phyloP scores from a whole-genome alignment of 2,329 filamentous ascomycete genomes.

The Sarocladium oryzae region DNA sequence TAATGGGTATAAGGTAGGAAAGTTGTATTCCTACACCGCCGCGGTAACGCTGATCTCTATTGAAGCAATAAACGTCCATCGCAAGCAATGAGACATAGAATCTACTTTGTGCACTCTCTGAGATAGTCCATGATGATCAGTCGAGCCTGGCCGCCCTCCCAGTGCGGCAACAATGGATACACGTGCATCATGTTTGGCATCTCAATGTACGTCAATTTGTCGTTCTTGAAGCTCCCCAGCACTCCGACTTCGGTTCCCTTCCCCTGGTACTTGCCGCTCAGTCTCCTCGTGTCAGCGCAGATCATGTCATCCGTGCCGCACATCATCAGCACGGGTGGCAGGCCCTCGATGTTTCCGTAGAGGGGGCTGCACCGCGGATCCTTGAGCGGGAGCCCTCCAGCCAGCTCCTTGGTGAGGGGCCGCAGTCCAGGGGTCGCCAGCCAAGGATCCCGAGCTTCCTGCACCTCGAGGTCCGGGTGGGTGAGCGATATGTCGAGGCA shows the following conservation, averaged over 20 bases:
- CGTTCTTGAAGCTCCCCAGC: conserved; percentile 9
- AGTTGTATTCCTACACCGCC: too few species aligned
- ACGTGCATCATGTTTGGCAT: conserved; percentile 11
- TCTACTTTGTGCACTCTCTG: not conserved
- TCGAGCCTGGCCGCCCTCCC: conserved; percentile 11
- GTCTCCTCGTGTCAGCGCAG: conserved; percentile 11
- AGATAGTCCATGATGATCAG: conserved; percentile 9
- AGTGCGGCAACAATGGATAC: conserved; percentile 11
- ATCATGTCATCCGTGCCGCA: conserved; percentile 12
- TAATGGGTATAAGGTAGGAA: too few species aligned
- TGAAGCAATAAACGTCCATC: too few species aligned
- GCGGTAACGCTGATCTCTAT: too few species aligned
- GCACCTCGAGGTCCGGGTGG: conserved; percentile 8
- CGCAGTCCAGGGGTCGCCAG: not conserved
- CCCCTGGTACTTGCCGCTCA: conserved; percentile 10
- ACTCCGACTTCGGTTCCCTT: not conserved
- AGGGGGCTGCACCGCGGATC: conserved; percentile 10
- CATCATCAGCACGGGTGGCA: conserved; percentile 11
- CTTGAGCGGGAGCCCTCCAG: conserved; percentile 1
- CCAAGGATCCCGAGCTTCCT: conserved; percentile 9
- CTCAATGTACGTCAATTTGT: conserved; percentile 11
- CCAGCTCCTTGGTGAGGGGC: too few species aligned
- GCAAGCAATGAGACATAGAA: too few species aligned
- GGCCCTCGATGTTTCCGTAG: conserved; percentile 8
- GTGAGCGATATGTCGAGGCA: conserved; percentile 9